phyloP scores from a whole-genome alignment of 495 filamentous ascomycete genomes.

The Penicillium dipodomyicola region DNA sequence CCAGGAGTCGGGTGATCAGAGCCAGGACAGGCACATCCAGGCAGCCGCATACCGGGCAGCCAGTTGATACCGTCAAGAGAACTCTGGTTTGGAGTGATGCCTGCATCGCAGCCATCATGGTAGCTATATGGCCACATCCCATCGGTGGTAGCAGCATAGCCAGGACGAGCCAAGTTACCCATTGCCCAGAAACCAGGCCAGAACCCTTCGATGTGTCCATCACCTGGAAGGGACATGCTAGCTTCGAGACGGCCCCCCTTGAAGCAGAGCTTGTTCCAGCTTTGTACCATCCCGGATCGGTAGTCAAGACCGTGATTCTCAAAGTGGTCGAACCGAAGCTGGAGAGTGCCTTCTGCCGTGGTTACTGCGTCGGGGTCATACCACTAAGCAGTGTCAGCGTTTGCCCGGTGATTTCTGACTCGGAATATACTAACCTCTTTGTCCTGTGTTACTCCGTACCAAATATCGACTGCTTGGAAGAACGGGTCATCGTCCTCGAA shows the following conservation, averaged over 20 bases:
- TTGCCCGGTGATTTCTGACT: neutral
- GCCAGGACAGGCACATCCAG: slow-evolving; percentile 63
- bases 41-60: slow-evolving; percentile 71
- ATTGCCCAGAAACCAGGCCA: slow-evolving; percentile 85
- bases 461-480: slow-evolving; percentile 69
- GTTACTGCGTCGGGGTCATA: slow-evolving; percentile 76
- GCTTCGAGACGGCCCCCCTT: slow-evolving; percentile 76
- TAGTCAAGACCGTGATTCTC: slow-evolving; percentile 67
- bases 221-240: slow-evolving; percentile 69
- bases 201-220: slow-evolving; percentile 66
- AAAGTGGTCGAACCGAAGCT: slow-evolving; percentile 66
- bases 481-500: slow-evolving; percentile 73
- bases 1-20: slow-evolving; percentile 70
- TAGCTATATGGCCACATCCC: slow-evolving; percentile 83
- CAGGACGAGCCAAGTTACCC: slow-evolving; percentile 70
- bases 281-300: slow-evolving; percentile 78
- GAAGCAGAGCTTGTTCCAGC: slow-evolving; percentile 79
- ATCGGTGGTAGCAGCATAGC: slow-evolving; percentile 67
- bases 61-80: slow-evolving; percentile 63
- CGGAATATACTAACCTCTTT: slow-evolving; percentile 51
- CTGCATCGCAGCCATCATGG: slow-evolving; percentile 66
- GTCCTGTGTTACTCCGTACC: slow-evolving; percentile 78
- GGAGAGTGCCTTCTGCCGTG: slow-evolving; percentile 64
- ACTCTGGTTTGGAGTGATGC: slow-evolving; percentile 78
- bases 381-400: slow-evolving; percentile 50